Percentiles rank a stretch among this genome's conserved stretches.
phyloP scores from a whole-genome alignment of 208 protist species.

The Leishmania aethiopica region DNA sequence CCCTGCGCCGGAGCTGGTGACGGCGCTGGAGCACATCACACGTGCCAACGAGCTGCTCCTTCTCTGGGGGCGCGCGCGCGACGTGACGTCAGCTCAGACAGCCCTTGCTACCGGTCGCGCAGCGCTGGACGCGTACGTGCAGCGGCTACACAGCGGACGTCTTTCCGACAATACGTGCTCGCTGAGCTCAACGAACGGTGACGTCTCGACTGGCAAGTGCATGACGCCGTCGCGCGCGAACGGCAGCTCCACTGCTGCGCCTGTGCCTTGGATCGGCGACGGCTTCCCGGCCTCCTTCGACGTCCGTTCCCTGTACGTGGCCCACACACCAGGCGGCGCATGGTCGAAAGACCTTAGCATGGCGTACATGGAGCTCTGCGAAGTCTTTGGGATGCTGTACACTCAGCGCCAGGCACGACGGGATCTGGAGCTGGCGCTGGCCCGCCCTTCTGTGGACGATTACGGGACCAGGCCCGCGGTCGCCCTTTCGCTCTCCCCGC shows the following conservation, averaged over 20 bases:
- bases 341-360: slow-evolving; percentile 47
- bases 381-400: slow-evolving; percentile 35
- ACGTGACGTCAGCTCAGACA: slow-evolving; percentile 24
- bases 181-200: not conserved
- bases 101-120: slow-evolving; percentile 24
- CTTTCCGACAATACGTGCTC: not conserved
- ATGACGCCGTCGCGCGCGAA: not conserved
- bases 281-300: slow-evolving; percentile 25
- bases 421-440: slow-evolving; percentile 41
- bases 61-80: slow-evolving; percentile 40
- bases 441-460: not conserved
- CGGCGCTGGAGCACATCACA: slow-evolving; percentile 63
- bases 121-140: slow-evolving; percentile 15
- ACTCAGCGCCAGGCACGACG: slow-evolving; percentile 41
- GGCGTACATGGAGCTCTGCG: slow-evolving; percentile 51
- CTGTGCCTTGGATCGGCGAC: slow-evolving; percentile 23
- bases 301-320: slow-evolving; percentile 31
- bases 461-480: not conserved
- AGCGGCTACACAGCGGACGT: not conserved
- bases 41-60: slow-evolving; percentile 69
- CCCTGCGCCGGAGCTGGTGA: slow-evolving; percentile 33
- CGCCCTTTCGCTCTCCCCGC: slow-evolving; percentile 12
- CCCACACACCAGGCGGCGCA: slow-evolving; percentile 45
- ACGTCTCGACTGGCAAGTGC: not conserved
- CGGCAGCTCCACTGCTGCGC: not conserved